Evolutionary conservation across 495 filamentous ascomycete species (phyloP), one percentile per base, ranked within the genome.

Genomic region (Lindgomyces ingoldianus): DNA sequence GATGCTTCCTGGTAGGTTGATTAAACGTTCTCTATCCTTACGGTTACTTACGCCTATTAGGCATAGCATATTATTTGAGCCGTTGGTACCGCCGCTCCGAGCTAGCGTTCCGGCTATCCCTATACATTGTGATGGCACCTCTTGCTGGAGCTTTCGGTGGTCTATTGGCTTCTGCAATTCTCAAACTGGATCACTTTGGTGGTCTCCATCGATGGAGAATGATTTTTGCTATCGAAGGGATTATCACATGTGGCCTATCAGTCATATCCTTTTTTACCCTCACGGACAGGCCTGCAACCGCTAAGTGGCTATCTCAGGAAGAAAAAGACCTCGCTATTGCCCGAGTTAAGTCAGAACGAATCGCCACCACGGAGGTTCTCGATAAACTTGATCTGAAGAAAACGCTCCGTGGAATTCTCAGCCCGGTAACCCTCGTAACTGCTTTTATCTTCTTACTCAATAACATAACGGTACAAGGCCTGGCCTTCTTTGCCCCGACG

Each of bases 401-500:
- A 68, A 76, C 72, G 14, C 48, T 81, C 21, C 73, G 73, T 3
- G 81, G 81, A 24, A 83, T 84, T 57, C 77, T 83, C 72, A 76
- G 67, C 52, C 82, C 81, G 0, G 75, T 81, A n/a, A 82, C 79
- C 0, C 62, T 84, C 14, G 64, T 60, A 1, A 83, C 76, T 1
- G 63, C 78, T 3, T 74, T 82, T 58, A 78, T 83, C 52, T 83
- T 83, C 70, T 73, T 83, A 3, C 74, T 84, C 36, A 71, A 83
- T 73, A 84, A 83, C 68, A 79, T 84, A 69, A 84, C 80, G 3
- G 82, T 84, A 3, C 80, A 81, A 62, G 72, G 81, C 12, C 68
- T 84, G n/a, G 88, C 82, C 8, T 88, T 90, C 79, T 91, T 90
- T 72, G 78, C 82, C 0, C 88, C 88, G 0, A 90, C 87, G 12